These are phyloP conservation scores for Reticulascus tulasneorum DNA, from an alignment of 2,329 filamentous ascomycete genomes.

Conservation along the genomic window DNA sequence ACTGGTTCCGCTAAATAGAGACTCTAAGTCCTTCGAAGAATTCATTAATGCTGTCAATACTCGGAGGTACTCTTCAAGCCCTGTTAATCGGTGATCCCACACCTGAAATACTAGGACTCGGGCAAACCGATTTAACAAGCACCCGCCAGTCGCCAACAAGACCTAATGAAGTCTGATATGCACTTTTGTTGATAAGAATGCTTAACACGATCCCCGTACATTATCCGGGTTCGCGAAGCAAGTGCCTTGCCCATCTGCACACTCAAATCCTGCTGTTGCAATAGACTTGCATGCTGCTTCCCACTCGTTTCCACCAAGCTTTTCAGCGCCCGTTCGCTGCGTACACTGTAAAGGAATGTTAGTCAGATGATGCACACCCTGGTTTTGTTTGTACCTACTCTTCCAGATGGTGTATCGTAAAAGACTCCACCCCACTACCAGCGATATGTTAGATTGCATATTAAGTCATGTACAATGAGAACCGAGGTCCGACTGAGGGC, in stretches of 20 bases:
- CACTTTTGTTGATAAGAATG: too few species aligned
- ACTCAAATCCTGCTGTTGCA: conserved; percentile 14
- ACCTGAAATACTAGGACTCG: too few species aligned
- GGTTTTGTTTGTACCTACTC: conserved; percentile 4
- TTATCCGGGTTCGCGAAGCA: conserved; percentile 12
- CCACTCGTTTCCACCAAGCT: conserved; percentile 16
- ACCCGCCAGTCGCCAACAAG: too few species aligned
- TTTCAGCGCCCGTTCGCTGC: conserved; percentile 4
- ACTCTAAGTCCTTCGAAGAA: too few species aligned
- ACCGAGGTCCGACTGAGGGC: too few species aligned
- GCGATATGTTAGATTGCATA: background rate
- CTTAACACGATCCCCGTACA: conserved; percentile 13
- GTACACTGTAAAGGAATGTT: conserved; percentile 5
- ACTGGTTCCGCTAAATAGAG: too few species aligned
- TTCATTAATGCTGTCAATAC: too few species aligned
- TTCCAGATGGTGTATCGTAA: conserved; percentile 13
- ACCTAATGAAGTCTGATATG: too few species aligned
- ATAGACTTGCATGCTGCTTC: conserved; percentile 14
- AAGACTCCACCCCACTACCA: conserved; percentile 8
- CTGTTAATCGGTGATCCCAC: too few species aligned
- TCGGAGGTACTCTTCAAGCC: too few species aligned
- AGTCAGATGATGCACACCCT: background rate
- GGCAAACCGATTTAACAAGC: too few species aligned
- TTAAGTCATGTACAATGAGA: background rate
- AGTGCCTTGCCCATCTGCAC: conserved; percentile 17